Evolutionary conservation across 2,329 filamentous ascomycete species (phyloP), one percentile per base, ranked within the genome.

Genomic region (Exophiala dermatitidis): DNA sequence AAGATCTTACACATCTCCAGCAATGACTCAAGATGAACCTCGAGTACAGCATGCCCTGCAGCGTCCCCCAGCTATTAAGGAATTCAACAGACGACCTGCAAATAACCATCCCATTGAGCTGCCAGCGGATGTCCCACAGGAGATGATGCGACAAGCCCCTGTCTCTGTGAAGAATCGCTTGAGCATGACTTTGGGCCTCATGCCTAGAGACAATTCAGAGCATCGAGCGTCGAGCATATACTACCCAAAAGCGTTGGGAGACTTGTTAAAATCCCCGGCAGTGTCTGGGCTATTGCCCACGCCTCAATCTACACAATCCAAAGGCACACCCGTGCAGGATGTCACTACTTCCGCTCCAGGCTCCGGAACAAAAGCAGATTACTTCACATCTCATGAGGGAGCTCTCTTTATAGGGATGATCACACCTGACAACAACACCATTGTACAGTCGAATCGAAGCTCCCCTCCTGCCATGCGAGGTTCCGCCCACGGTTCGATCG

Each of bases 111-210:
- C 57, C 8, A 48, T 62, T 31, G 61, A 63, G 44, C 56, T 63
- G 8, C 61, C 61, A 32, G 61, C 61, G 33, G 56, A 63, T 51
- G 54, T 63, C 7, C 61, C 61, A 30, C 50, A 62, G 31, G 54
- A 60, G 12, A 42, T 50, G 5, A 55, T 63, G 34, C 58, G 56
- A 19, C 52, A 56, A 37, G 60, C 54, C 8, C 60, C 61, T 10
- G 58, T 63, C 9, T 62, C 61, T n/a, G 50, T 57, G 33, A 60
- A 56, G 34, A 62, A 62, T 46, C 58, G 60, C 12, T 47, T 59
- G 8, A 63, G 61, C 37, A 50, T 62, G 44, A 60, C 60, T 2
- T 45, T 62, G 7, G 56, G 58, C 2, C 42, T 62, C 37, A 51
- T 49, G 26, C 38, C 54, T 29, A 59, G 49, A 42, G 46, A 56